Evolutionary conservation across 768 basidiomycete species (phyloP), one percentile per base, ranked within the genome.

Genomic region (Tricholoma saponaceum): DNA sequence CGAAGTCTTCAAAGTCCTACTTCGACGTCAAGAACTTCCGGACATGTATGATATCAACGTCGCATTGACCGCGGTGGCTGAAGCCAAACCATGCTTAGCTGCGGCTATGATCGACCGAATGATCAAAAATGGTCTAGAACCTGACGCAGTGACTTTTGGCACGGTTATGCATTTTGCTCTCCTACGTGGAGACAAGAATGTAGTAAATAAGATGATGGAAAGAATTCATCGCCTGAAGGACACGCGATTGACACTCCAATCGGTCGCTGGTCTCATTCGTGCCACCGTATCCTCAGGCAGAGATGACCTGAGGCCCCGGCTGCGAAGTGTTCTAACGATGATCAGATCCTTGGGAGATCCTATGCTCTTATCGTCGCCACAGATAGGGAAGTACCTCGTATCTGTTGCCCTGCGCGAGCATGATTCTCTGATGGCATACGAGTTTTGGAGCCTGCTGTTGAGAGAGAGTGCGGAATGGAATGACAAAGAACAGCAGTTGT

Each of bases 41-140:
- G 86, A 90, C 67, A 60, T 79, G 37, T 73, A 82, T 64, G 89
- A 90, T 64, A 71, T 87, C 51, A 89, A 88, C 63, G 80, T 90
- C 51, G 78, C 77, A 39, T 74, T 90, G 55, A 74, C 76, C 3
- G 80, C 78, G 9, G 67, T 88, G 52, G 80, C 86, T 25, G 72
- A 75, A 57, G 67, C 77, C 59, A 70, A 79, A 43, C 80, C 85
- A 20, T 69, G 70, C 10, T 63, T 63, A 14, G 89, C 83, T 1
- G 72, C 70, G 20, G 62, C 59, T 16, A 72, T 84, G 63, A 66
- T 90, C n/a, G 64, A 74, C 55, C 74, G 74, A 30, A 87, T 89
- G 83, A 62, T 72, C 1, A 62, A 69, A 14, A 62, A 64, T 23
- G 83, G 84, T 16, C 58, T 86, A 26, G 64, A 62, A 37, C 86